These are phyloP conservation scores for Penicillium dipodomyicola DNA, from an alignment of 495 filamentous ascomycete genomes.

Conservation along the genomic window DNA sequence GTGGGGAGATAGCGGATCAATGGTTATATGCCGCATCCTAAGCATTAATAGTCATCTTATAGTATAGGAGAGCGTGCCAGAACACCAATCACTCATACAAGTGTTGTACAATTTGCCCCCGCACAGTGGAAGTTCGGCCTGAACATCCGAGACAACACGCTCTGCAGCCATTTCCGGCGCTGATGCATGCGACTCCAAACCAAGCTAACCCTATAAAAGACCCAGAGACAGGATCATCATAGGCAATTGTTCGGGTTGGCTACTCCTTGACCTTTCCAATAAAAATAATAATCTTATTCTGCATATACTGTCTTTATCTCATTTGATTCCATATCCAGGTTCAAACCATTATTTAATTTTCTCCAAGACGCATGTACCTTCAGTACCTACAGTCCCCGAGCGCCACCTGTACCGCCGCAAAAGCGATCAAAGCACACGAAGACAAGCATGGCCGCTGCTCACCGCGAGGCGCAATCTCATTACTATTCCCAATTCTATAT, in stretches of 20 bases:
- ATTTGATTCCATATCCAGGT: not conserved
- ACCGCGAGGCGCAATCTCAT: not conserved
- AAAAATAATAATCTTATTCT: not conserved
- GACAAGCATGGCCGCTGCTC: not conserved
- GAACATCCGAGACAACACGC: constrained; percentile 7
- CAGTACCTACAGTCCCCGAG: constrained; percentile 3
- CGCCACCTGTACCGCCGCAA: constrained; percentile 11
- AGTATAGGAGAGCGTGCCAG: not conserved
- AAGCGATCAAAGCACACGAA: constrained; percentile 17
- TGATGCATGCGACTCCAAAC: not conserved
- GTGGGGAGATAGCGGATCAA: not conserved
- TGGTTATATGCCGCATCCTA: not conserved
- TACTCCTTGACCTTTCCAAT: not conserved
- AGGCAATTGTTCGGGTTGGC: not conserved
- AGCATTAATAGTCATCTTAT: not conserved
- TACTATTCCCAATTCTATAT: not conserved
- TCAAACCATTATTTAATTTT: not conserved
- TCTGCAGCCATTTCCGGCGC: constrained; percentile 11
- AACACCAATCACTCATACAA: not conserved
- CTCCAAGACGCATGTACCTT: not conserved
- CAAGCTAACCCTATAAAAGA: not conserved
- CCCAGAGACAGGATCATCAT: not conserved
- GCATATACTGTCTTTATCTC: not conserved
- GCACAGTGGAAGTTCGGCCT: constrained; percentile 8
- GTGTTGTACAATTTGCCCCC: not conserved